Conservation (phyloP, 2,329 filamentous ascomycete species). For the Stagonosporopsis chrysanthemi region DNA sequence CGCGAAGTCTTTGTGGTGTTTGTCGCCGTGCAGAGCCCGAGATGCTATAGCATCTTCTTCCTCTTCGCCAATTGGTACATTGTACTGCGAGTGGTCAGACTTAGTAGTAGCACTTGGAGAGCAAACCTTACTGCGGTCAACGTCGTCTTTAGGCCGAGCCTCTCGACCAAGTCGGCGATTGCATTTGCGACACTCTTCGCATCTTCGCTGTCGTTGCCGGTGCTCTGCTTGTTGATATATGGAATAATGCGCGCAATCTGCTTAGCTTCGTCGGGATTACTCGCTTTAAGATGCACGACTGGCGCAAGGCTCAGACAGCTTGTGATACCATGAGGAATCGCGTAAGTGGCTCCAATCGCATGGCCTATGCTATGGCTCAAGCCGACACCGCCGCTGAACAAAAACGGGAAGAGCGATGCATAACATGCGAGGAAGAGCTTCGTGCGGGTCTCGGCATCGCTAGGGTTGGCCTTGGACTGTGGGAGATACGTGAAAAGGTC, state of each 20-base stretch:
- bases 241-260: conserved; percentile 57
- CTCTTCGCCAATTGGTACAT: conserved; percentile 45
- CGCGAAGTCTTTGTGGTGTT: conserved; percentile 48
- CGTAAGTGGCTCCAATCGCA: conserved; percentile 63
- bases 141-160: conserved; percentile 51
- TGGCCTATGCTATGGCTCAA: conserved; percentile 59
- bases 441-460: conserved; percentile 59
- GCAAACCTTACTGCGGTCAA: conserved; percentile 41
- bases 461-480: conserved; percentile 56
- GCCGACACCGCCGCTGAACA: conserved; percentile 60
- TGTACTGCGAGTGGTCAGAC: conserved; percentile 40
- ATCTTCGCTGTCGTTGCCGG: conserved; percentile 55
- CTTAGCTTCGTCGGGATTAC: conserved; percentile 55
- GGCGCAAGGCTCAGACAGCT: conserved; percentile 62
- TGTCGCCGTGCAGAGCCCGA: conserved; percentile 44
- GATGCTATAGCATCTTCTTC: conserved; percentile 48
- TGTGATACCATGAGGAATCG: conserved; percentile 64
- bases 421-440: conserved; percentile 62
- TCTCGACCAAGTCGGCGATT: conserved; percentile 55
- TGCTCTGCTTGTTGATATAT: conserved; percentile 53
- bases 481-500: conserved; percentile 62
- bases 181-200: conserved; percentile 55
- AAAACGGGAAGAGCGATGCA: conserved; percentile 57
- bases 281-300: conserved; percentile 61
- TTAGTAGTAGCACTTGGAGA: background rate